Evolutionary conservation across 371 early-diverging fungal species (phyloP).

Genomic region (Mucor ambiguus): DNA sequence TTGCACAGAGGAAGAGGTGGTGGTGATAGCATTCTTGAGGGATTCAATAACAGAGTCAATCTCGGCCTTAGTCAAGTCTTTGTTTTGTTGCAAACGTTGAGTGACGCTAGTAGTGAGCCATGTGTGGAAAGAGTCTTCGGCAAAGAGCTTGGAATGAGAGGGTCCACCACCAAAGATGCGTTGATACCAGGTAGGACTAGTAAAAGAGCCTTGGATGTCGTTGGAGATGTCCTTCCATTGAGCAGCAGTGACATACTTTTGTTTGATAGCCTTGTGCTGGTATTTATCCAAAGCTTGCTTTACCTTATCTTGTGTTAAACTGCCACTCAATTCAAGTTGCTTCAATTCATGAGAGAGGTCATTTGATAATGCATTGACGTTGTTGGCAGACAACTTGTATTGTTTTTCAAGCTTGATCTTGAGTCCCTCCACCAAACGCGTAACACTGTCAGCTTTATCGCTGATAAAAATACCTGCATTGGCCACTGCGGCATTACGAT

Average conservation of each 20-base stretch:
- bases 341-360: slow-evolving; percentile 40
- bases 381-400: slow-evolving; percentile 28
- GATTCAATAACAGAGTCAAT: slow-evolving; percentile 24
- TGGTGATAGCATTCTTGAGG: slow-evolving; percentile 29
- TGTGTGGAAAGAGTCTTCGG: slow-evolving; percentile 29
- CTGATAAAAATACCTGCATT: slow-evolving; percentile 34
- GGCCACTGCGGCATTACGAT: slow-evolving; percentile 37
- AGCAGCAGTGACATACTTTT: slow-evolving; percentile 36
- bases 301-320: slow-evolving; percentile 35
- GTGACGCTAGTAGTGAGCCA: slow-evolving; percentile 34
- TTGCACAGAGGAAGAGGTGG: slow-evolving; percentile 20
- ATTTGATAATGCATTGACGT: slow-evolving; percentile 24
- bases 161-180: slow-evolving; percentile 24
- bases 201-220: slow-evolving; percentile 32
- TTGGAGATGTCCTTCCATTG: slow-evolving; percentile 39
- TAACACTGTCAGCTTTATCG: slow-evolving; percentile 29
- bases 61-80: slow-evolving; percentile 38
- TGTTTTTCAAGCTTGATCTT: slow-evolving; percentile 38
- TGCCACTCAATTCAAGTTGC: slow-evolving; percentile 39
- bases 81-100: slow-evolving; percentile 31
- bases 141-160: slow-evolving; percentile 7
- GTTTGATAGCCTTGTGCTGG: slow-evolving; percentile 26
- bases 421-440: slow-evolving; percentile 33
- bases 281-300: slow-evolving; percentile 35
- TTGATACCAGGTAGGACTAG: slow-evolving; percentile 36